Evolutionary conservation across 495 filamentous ascomycete genomes (phyloP).

Genomic region (Aeminium ludgeri): DNA sequence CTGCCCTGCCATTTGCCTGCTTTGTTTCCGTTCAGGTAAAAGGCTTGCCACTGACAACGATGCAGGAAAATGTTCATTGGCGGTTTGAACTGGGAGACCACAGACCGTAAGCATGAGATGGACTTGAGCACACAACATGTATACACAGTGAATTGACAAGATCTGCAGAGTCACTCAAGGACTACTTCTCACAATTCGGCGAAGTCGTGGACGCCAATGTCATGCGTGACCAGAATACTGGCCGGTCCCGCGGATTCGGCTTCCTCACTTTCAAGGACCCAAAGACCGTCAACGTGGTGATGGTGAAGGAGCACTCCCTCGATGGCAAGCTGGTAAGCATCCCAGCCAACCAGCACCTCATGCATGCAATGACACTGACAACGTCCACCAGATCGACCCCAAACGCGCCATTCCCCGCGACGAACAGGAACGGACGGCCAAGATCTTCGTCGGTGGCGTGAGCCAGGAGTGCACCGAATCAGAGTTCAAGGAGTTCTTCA

Average conservation of each 20-base stretch:
- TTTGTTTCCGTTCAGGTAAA: too few species aligned
- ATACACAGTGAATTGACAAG: too few species aligned
- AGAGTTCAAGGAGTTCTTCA: conserved; percentile 92
- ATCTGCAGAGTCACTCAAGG: conserved; percentile 72
- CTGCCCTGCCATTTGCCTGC: too few species aligned
- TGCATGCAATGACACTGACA: conserved; percentile 16
- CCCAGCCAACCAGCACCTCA: conserved; percentile 4
- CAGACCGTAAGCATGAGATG: conserved; percentile 57
- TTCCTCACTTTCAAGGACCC: conserved; percentile 97
- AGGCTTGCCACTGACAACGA: too few species aligned
- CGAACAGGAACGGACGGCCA: conserved; percentile 92
- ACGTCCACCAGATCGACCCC: conserved; percentile 56
- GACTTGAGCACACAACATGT: not conserved
- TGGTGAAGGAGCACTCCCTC: conserved; percentile 97
- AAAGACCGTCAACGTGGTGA: conserved; percentile 94
- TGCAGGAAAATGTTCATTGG: conserved; percentile 98
- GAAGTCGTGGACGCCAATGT: conserved; percentile 96
- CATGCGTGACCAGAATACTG: conserved; percentile 89
- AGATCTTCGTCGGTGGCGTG: conserved; percentile 96
- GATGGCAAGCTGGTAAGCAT: conserved; percentile 90
- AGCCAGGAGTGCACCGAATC: conserved; percentile 91
- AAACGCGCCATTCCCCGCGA: conserved; percentile 96
- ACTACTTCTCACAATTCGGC: conserved; percentile 96
- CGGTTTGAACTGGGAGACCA: conserved; percentile 97
- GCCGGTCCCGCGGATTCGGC: conserved; percentile 86